Evolutionary conservation across 768 basidiomycete genomes (phyloP), one percentile per base, ranked within the genome.

Genomic region (Suillus americanus): DNA sequence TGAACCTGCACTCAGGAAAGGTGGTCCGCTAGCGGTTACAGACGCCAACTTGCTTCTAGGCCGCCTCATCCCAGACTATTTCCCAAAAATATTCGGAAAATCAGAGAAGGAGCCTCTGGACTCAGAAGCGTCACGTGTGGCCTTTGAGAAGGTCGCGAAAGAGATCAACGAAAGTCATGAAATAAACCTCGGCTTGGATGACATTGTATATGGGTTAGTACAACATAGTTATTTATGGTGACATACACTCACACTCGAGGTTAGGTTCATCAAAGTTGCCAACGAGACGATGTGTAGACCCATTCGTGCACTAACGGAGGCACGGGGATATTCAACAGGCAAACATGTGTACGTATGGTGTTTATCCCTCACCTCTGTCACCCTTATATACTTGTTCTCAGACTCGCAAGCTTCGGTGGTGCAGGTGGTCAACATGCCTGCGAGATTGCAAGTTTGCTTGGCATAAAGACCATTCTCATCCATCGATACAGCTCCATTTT

Each of bases 261-360:
- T 6, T 57, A 94, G 95, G 5, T 97, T 95, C 76, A 90, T 98
- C 78, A 94, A 95, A 72, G 95, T 97, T 12, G 95, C 95, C 10
- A 97, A 97, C 69, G 96, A 98, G 79, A 95, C 94, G 0, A 98
- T 98, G 95, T 91, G 89, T 67, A 81, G 96, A 55, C 96, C 96
- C 9, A 97, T 98, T 63, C 88, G 96, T 3, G 88, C 94, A 2
- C 75, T 97, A 68, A 97, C 95, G 0, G 95, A 97, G 75, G 93
- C 94, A 2, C 81, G 92, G 51, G 95, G 95, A 30, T 86, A 93
- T 75, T 89, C 92, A 3, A 91, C 91, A 0, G 83, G 86, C 1
- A 88, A 87, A 68, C 95, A 97, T 71, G 78, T 84, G 85, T 85
- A 69, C 57, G 79, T 62, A 12, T 40, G 12, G 10, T 5, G 28